These are phyloP conservation scores for Hyphodiscus hymeniophilus DNA, from an alignment of 495 filamentous ascomycete genomes.

Conservation along the genomic window DNA sequence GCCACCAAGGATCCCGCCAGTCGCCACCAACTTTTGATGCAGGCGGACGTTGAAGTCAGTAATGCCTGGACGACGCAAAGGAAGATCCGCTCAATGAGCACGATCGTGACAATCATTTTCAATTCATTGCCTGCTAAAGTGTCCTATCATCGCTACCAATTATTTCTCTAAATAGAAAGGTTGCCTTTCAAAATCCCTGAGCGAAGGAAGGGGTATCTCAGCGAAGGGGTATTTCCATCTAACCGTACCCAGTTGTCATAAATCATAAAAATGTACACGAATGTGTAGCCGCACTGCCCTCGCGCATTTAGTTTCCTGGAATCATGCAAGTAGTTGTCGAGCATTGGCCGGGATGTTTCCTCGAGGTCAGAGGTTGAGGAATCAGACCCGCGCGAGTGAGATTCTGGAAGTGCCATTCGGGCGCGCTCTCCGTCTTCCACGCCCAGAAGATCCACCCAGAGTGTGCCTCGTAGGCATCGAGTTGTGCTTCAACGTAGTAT, in stretches of 20 bases:
- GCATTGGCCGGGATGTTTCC: slow-evolving; percentile 20
- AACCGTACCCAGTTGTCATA: neutral
- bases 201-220: slow-evolving; percentile 12
- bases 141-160: neutral
- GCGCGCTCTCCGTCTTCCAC: slow-evolving; percentile 76
- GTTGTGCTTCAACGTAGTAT: slow-evolving; percentile 61
- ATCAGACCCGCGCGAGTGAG: slow-evolving; percentile 26
- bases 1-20: neutral
- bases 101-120: neutral
- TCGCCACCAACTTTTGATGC: neutral
- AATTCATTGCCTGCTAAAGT: neutral
- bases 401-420: slow-evolving; percentile 80
- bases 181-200: neutral
- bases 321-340: slow-evolving; percentile 12
- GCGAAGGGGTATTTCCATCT: slow-evolving; percentile 2
- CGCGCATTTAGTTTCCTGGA: slow-evolving; percentile 9
- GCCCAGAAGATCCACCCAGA: slow-evolving; percentile 76
- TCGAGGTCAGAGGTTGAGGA: slow-evolving; percentile 20
- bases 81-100: neutral
- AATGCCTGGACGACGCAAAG: too few species aligned
- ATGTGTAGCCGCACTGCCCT: neutral
- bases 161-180: neutral
- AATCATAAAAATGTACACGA: slow-evolving; percentile 3
- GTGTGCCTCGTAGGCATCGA: slow-evolving; percentile 63
- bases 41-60: too few species aligned